These are phyloP conservation scores for Epichloe scottii DNA, from an alignment of 2,329 filamentous ascomycete species.

Conservation along the genomic window DNA sequence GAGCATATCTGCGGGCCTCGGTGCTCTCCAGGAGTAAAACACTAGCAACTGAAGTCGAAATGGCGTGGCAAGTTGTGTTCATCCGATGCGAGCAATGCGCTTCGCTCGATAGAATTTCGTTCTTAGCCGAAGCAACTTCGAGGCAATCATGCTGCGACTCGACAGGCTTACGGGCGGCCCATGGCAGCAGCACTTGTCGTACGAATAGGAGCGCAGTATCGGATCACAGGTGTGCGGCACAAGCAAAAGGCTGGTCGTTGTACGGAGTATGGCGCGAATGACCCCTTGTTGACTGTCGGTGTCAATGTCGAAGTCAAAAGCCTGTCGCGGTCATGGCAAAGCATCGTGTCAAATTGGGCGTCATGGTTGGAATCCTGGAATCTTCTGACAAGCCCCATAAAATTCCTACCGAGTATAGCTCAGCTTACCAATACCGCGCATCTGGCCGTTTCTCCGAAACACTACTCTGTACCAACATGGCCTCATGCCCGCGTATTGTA, in stretches of 20 bases:
- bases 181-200: not conserved
- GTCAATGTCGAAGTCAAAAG: not conserved
- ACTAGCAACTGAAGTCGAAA: not conserved
- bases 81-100: not conserved
- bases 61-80: not conserved
- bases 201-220: not conserved
- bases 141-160: conserved; percentile 1
- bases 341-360: not conserved
- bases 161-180: not conserved
- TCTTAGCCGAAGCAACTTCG: not conserved
- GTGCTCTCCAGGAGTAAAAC: not conserved
- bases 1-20: conserved; percentile 25
- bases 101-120: not conserved
- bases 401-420: not conserved
- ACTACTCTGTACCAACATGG: no score
- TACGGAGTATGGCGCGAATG: not conserved
- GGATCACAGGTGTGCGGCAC: not conserved
- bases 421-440: no score
- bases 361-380: not conserved
- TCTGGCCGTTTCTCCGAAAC: not conserved
- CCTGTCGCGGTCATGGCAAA: not conserved
- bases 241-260: not conserved
- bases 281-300: not conserved
- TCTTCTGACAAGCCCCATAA: conserved; percentile 1
- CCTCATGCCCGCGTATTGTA: no score